Percentiles rank a stretch among this genome's conserved stretches.
Conservation (phyloP, 805 yeast genomes). For the Jamesozyma piceae region DNA sequence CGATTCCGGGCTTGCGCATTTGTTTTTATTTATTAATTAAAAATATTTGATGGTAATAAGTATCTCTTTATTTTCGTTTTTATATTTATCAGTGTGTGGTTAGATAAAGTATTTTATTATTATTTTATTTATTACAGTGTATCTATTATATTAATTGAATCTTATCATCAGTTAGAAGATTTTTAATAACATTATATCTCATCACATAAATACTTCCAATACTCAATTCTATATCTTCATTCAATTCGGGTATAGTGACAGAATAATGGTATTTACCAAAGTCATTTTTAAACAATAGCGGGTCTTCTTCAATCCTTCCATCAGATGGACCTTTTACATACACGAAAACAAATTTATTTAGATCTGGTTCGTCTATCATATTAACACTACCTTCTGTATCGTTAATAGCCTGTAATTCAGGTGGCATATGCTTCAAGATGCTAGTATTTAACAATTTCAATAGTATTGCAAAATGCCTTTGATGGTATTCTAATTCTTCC, state of each 20-base stretch:
- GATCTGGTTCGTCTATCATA: conserved; percentile 75
- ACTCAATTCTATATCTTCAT: conserved; percentile 47
- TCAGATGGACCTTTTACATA: conserved; percentile 19
- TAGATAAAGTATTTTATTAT: too few species aligned
- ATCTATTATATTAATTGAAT: conserved; percentile 38
- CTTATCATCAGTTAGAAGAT: conserved; percentile 33
- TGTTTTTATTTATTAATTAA: too few species aligned
- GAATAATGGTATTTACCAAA: conserved; percentile 29
- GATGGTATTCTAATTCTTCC: conserved; percentile 59
- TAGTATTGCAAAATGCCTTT: conserved; percentile 54
- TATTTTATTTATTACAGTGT: too few species aligned
- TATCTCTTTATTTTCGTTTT: too few species aligned
- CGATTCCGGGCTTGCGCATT: too few species aligned
- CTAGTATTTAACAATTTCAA: conserved; percentile 57
- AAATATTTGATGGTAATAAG: too few species aligned
- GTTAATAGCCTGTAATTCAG: conserved; percentile 59
- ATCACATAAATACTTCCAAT: conserved; percentile 67
- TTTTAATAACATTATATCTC: conserved; percentile 48
- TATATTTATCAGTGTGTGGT: too few species aligned
- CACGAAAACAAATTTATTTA: conserved; percentile 70
- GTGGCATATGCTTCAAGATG: conserved; percentile 61
- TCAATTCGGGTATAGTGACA: conserved; percentile 36
- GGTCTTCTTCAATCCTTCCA: conserved; percentile 9
- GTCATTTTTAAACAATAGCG: conserved; percentile 32
- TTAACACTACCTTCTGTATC: conserved; percentile 57